Evolutionary conservation across 495 filamentous ascomycete genomes (phyloP).

Genomic region (Hypoxylon fuscum): DNA sequence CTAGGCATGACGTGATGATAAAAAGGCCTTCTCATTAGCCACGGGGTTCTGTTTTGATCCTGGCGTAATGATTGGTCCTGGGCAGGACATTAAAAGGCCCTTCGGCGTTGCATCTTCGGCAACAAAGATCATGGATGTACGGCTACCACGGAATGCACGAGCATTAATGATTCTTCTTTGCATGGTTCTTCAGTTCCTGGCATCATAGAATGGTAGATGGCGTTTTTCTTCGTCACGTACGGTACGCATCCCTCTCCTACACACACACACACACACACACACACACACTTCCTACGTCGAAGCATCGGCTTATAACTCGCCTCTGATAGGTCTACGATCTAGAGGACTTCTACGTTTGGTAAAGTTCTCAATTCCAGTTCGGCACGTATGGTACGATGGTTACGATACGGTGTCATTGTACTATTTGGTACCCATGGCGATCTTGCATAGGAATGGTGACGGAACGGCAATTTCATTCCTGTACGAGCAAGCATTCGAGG

Average conservation of each 20-base stretch:
- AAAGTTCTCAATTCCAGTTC: conserved; percentile 26
- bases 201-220: conserved; percentile 29
- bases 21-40: conserved; percentile 30
- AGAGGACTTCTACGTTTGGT: conserved; percentile 29
- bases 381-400: conserved; percentile 20
- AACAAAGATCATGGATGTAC: conserved; percentile 18
- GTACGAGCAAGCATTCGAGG: conserved; percentile 31
- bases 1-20: conserved; percentile 29
- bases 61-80: conserved; percentile 20
- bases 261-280: too few relatives aligned
- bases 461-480: conserved; percentile 19
- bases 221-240: conserved; percentile 28
- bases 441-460: conserved; percentile 22
- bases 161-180: conserved; percentile 26
- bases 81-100: conserved; percentile 26
- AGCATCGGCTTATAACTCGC: conserved; percentile 1
- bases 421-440: conserved; percentile 11
- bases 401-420: conserved; percentile 14
- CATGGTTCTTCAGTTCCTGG: conserved; percentile 20
- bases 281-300: background rate
- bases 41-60: conserved; percentile 15
- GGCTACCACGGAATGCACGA: conserved; percentile 33
- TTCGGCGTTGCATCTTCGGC: conserved; percentile 5
- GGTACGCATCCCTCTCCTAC: conserved; percentile 6
- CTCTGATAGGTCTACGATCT: conserved; percentile 17